Base-by-base conservation (phyloP, 192 early-diverging fungal species). In the Gamsiella multidivaricata region DNA sequence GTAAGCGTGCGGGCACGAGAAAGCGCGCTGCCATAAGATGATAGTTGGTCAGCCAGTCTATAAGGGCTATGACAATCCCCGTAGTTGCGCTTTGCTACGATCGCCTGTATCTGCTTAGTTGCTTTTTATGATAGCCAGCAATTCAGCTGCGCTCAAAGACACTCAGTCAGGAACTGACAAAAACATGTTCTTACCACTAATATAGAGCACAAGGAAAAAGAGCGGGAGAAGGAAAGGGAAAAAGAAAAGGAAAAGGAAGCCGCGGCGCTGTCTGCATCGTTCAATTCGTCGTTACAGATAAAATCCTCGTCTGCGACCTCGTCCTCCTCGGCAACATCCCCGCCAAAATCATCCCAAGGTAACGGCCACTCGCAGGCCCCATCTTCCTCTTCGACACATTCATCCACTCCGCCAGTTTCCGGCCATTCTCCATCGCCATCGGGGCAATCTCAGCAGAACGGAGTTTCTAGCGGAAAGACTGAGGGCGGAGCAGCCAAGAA, bases 191-290 rank as follows among this genome's bases (percentile, higher is more conserved):
- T 33, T 46, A 14, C 47, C 42, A 39, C 25, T n/a, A 10, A 15
- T 25, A 18, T 68, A 78, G 74, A 78, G 52, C 74, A 78, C 60
- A 78, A 78, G 39, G 74, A 78, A 45, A 78, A 78, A 61, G 74
- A 76, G 43, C 57, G 65, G 18, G 71, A 76, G 43, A 76, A 76
- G 53, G 73, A 78, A 33, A 58, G 66, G 42, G 74, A 78, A 31
- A 68, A 57, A 54, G 73, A 70, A 55, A 61, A 55, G 25, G 68
- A 70, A 70, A 69, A 59, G 46, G 69, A 68, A 47, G 59, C 63
- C 15, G 74, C 74, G 4, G 65, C 74, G 15, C 46, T 78, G 37
- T 56, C 74, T 33, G 65, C 74, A 7, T 58, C 41, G 31, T 69
- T 78, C 43, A 69, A 46, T 18, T 51, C 65, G 5, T 57, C 59